Base-by-base conservation (phyloP, 139 green algal genomes). In the Micractinium sp. region DNA sequence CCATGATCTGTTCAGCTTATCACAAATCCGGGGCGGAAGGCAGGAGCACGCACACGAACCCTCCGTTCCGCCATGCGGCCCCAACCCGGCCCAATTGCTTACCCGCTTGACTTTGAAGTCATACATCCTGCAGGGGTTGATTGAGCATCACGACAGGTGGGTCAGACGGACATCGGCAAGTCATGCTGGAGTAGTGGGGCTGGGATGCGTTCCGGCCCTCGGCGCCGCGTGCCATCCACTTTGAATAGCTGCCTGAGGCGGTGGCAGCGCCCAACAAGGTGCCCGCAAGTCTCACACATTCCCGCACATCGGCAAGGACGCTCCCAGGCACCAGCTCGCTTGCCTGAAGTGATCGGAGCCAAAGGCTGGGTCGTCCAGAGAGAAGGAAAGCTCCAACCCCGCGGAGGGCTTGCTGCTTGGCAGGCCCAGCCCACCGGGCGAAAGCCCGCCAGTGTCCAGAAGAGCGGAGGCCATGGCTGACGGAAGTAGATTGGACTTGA, bases 31-130 rank as follows among this genome's bases (percentile, higher is more conserved):
- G 47, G 47, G 7, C 47, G 7, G 47, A 9, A 56, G 47, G 47
- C 47, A 56, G 47, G 47, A 56, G 47, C 47, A 56, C 47, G 9
- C 47, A 56, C 47, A 56, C 47, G 9, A 56, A 5, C 47, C 5
- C 47, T 56, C 47, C 47, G 9, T 56, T 56, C 71, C 15, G 31
- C 5, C 31, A 15, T 15, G 31, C 31, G 31, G 80, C 66, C 38
- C 38, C 41, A 22, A 35, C 67, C 39, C 29, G 27, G 35, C 18
- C 12, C 5, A 3, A 13, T 27, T 27, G 31, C 61, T 60, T 60
- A 76, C 75, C 75, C 76, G 76, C 56, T 82, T 77, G 9, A 92
- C 88, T 85, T 93, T 94, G 63, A 94, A 93, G 5, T 88, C 39
- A 74, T 92, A 93, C 78, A 94, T 94, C 47, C 83, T 87, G 67